phyloP scores from a whole-genome alignment of 2,329 filamentous ascomycete species.

The Kalaharituber pfeilii region DNA sequence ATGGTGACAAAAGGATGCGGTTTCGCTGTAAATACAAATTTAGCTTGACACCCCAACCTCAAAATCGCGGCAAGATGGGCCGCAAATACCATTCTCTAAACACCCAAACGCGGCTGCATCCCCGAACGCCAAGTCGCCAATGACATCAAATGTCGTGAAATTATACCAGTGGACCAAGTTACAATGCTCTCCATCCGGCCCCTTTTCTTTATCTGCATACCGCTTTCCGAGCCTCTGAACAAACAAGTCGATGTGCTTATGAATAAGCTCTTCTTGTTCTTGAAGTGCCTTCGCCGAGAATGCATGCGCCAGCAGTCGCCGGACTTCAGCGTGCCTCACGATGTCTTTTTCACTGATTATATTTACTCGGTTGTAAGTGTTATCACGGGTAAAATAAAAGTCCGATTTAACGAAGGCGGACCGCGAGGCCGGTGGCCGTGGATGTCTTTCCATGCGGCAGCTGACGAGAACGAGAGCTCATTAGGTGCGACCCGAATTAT shows the following conservation, averaged over 20 bases:
- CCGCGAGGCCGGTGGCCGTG: too few species aligned
- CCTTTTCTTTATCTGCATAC: too few species aligned
- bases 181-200: too few species aligned
- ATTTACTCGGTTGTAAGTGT: constrained; percentile 22
- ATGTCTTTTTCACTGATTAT: constrained; percentile 8
- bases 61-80: constrained; percentile 1
- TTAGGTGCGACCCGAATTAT: constrained; percentile 31
- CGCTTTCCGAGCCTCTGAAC: too few species aligned
- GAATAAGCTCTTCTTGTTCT: constrained; percentile 26
- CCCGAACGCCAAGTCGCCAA: constrained; percentile 37
- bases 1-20: constrained; percentile 27
- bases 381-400: constrained; percentile 23
- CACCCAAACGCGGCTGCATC: constrained; percentile 30
- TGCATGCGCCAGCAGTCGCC: constrained; percentile 24
- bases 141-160: constrained; percentile 33
- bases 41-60: not conserved
- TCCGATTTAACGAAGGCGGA: too few species aligned
- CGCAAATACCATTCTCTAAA: constrained; percentile 25
- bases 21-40: constrained; percentile 14
- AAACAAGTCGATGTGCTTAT: constrained; percentile 23
- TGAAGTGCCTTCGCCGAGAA: too few species aligned
- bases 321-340: constrained; percentile 25
- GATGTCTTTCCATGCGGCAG: too few species aligned
- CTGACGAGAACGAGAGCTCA: constrained; percentile 28
- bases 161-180: constrained; percentile 28